These are phyloP conservation scores for Ustilago trichophora DNA, from an alignment of 1,284 basidiomycete species.

Conservation along the genomic window DNA sequence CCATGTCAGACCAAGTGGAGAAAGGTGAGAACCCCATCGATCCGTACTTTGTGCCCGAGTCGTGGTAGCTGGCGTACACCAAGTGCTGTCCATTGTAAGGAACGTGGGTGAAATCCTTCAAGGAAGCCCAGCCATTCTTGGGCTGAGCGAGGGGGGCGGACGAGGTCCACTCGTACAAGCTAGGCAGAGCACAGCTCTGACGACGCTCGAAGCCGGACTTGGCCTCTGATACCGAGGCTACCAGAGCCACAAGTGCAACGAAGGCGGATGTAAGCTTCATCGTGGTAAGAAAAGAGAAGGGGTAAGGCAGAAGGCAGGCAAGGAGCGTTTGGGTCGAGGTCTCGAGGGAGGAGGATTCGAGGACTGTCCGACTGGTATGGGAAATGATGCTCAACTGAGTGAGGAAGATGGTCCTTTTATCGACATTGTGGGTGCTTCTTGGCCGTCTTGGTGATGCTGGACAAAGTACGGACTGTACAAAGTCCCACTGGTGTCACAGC, in stretches of 20 bases:
- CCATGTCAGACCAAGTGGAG: slow-evolving; percentile 22
- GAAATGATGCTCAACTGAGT: too few relatives aligned
- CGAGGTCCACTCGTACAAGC: slow-evolving; percentile 23
- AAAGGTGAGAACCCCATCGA: slow-evolving; percentile 36
- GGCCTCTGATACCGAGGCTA: slow-evolving; percentile 14
- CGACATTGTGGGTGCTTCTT: too few relatives aligned
- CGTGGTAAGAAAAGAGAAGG: neutral
- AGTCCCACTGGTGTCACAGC: too few relatives aligned
- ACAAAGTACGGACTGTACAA: too few relatives aligned
- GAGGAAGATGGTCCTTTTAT: too few relatives aligned
- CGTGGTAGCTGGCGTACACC: slow-evolving; percentile 22
- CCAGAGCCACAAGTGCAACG: slow-evolving; percentile 18
- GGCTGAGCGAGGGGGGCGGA: slow-evolving; percentile 25
- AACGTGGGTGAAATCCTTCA: slow-evolving; percentile 39
- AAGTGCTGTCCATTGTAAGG: slow-evolving; percentile 35
- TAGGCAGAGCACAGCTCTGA: slow-evolving; percentile 25
- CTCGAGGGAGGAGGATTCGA: neutral
- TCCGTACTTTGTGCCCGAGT: slow-evolving; percentile 22
- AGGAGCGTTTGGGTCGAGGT: too few relatives aligned
- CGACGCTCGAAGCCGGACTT: slow-evolving; percentile 1
- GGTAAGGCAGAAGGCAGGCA: neutral
- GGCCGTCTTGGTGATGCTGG: too few relatives aligned
- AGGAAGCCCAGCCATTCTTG: slow-evolving; percentile 11
- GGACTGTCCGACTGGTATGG: too few relatives aligned
- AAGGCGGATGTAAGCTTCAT: slow-evolving; percentile 22